Conservation (phyloP, 1,284 basidiomycete species). For the Cutaneotrichosporon dermatis region DNA sequence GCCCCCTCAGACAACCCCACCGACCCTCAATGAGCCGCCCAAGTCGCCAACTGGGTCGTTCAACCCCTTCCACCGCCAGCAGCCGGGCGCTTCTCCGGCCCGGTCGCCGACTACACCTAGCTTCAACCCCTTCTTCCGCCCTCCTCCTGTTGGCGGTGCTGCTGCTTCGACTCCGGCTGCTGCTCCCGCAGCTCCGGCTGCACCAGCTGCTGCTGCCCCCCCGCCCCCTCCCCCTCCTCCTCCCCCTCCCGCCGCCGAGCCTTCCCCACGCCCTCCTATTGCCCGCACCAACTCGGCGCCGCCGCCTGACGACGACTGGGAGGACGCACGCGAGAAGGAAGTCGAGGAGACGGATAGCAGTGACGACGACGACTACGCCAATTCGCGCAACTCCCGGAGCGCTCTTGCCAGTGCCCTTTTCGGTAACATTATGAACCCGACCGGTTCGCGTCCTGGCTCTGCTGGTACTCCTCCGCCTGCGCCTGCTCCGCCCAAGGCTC, state of each 20-base stretch:
- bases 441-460: slow-evolving; percentile 21
- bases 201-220: slow-evolving; percentile 37
- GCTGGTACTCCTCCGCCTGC: slow-evolving; percentile 37
- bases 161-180: slow-evolving; percentile 29
- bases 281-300: slow-evolving; percentile 25
- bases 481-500: slow-evolving; percentile 45
- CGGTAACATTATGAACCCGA: slow-evolving; percentile 52
- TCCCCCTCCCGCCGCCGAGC: slow-evolving; percentile 35
- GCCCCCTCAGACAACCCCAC: slow-evolving; percentile 17
- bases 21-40: slow-evolving; percentile 16
- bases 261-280: slow-evolving; percentile 42
- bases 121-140: slow-evolving; percentile 54
- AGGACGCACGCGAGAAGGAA: slow-evolving; percentile 69
- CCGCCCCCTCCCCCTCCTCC: slow-evolving; percentile 37
- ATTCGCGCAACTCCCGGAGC: slow-evolving; percentile 61
- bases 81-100: slow-evolving; percentile 38
- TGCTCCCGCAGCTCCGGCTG: slow-evolving; percentile 37
- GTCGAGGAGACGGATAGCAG: slow-evolving; percentile 51
- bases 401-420: slow-evolving; percentile 75
- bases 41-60: slow-evolving; percentile 24
- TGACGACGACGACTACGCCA: slow-evolving; percentile 64
- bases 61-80: slow-evolving; percentile 52
- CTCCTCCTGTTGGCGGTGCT: slow-evolving; percentile 31
- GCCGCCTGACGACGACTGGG: slow-evolving; percentile 76
- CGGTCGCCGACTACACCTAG: slow-evolving; percentile 27